Base-by-base conservation (phyloP, 1,284 basidiomycete genomes). In the Trichosporon ovoides region DNA sequence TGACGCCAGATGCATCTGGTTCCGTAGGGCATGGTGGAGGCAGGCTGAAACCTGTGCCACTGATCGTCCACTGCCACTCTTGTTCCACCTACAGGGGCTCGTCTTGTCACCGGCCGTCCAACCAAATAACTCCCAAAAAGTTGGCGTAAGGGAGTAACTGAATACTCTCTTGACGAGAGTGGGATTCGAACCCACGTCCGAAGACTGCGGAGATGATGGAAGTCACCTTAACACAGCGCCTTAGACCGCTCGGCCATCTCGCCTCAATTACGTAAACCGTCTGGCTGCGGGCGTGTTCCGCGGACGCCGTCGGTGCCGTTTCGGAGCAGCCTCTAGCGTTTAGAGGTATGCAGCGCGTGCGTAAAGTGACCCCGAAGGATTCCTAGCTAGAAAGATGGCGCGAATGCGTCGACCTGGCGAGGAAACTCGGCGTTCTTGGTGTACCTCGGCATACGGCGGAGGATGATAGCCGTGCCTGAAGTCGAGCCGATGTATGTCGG, bases 131-230 rank as follows among this genome's bases (percentile, higher is more conserved):
- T 3, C 7, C 9, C 38, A 48, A 48, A 48, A 48, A 48, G 43
- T 48, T 48, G 43, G 43, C 43, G 18, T 28, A 48, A 48, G 43
- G 43, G 43, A 24, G 43, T 48, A 46, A 48, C 38, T 48, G 40
- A 48, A 54, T 35, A 31, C 53, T n/a, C 53, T 48, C 13, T 54
- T 54, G 53, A 55, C 53, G 53, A 56, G 58, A 68, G 68, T 71
- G 69, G 69, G 69, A 71, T 71, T 71, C 70, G 69, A 71, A 71
- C 70, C 70, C 70, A 71, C 70, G 70, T 67, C 68, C 70, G 69
- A 70, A 70, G 69, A 70, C 69, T 63, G 58, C 62, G 53, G 53
- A 55, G 43, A 31, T 31, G 43, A 48, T 31, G 12, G 16, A 22
- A 48, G 43, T 48, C 37, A 53, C 54, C 55, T 59, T 58, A 62